Evolutionary conservation across 1,139 yeast genomes (phyloP).

Genomic region (Taphrina betulina): DNA sequence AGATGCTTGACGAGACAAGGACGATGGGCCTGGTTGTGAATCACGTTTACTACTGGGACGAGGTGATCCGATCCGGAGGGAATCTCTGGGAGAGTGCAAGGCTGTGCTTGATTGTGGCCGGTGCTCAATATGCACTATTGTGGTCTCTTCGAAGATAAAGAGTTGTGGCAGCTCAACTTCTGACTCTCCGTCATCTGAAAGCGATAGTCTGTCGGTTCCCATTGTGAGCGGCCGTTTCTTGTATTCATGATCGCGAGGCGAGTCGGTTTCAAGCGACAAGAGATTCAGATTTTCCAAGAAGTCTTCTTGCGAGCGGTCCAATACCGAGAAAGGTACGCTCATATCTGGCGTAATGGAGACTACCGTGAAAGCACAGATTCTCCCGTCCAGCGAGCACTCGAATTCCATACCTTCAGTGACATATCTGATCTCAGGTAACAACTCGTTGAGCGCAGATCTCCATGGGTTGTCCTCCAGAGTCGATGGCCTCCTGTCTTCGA

Average conservation of each 20-base stretch:
- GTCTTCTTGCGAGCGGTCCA: slow-evolving; percentile 14
- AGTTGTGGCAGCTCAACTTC: slow-evolving; percentile 5
- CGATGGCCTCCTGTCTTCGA: slow-evolving; percentile 8
- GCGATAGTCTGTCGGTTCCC: too few species aligned
- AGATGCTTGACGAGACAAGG: too few species aligned
- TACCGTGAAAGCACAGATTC: slow-evolving; percentile 15
- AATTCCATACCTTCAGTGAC: slow-evolving; percentile 30
- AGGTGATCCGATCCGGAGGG: background rate
- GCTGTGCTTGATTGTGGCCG: slow-evolving; percentile 9
- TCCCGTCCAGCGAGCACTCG: slow-evolving; percentile 16
- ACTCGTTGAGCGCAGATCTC: slow-evolving; percentile 14
- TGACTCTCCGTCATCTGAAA: background rate
- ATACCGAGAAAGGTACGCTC: background rate
- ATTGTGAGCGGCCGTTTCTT: background rate
- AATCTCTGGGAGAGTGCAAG: slow-evolving; percentile 2
- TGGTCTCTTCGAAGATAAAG: slow-evolving; percentile 9
- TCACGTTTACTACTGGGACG: background rate
- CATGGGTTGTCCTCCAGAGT: slow-evolving; percentile 12
- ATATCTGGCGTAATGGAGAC: background rate
- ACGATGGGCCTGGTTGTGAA: background rate
- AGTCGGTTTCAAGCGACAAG: background rate
- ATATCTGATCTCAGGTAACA: slow-evolving; percentile 20
- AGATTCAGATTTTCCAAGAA: slow-evolving; percentile 23
- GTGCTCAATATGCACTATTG: slow-evolving; percentile 4
- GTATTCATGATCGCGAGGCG: slow-evolving; percentile 1